Evolutionary conservation across 2,329 filamentous ascomycete genomes (phyloP), one percentile per base, ranked within the genome.

Genomic region (Onygena corvina): DNA sequence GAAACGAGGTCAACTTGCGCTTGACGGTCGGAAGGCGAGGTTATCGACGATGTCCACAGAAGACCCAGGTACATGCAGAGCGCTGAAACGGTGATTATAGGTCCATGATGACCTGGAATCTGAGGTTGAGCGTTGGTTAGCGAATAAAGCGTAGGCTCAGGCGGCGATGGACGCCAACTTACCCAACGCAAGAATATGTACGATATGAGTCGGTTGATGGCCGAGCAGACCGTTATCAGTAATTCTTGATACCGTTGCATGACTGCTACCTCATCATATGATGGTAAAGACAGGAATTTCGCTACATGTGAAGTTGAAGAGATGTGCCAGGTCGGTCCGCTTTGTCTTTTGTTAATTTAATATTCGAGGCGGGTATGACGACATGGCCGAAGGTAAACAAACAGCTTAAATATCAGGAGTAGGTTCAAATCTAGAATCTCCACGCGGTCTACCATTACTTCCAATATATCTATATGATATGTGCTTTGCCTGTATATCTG

Each of bases 171-270:
- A 4, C 14, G 21, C 21, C 14, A 11, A 31, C 56, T 29, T 60
- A 71, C 69, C 69, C 69, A 72, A 65, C 69, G 62, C 16, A 72
- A 59, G 54, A 71, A 71, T 29, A 65, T 50, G 53, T 67, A 70
- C 46, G 63, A 56, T 2, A 58, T 52, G 12, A 70, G 33, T 36
- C 69, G 61, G 46, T 68, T 55, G 29, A 63, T 50, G 9, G 59
- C 52, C 7, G 69, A 71, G 57, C 61, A 69, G 25, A 59, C 57
- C n/a, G 59, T 60, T 14, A 61, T 61, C 23, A 59, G 56, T 40
- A 60, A 53, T n/a, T 60, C 61, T 53, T 54, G 61, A 23, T 62
- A 50, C 27, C 59, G 62, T 34, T 54, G 58, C 66, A 69, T 69
- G 18, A 33, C 51, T 52, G 30, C 27, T 31, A 46, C n/a, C 21